Conservation (phyloP, 345 rosid genomes). For the Iberis pinnata region DNA sequence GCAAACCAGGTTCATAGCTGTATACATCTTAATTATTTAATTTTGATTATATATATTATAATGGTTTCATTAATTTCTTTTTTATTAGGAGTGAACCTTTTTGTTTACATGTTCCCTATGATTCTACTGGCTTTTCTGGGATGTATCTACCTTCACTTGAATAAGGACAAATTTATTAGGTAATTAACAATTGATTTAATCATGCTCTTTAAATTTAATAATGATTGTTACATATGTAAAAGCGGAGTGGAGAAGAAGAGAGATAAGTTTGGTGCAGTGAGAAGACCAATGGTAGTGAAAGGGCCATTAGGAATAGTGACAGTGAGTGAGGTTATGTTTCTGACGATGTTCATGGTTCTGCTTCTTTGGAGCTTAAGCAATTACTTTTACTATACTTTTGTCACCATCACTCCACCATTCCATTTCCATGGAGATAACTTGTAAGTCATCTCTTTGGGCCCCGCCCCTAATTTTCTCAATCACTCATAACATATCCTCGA, state of each 20-base stretch:
- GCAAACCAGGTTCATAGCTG: constrained; percentile 14
- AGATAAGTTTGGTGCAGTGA: constrained; percentile 22
- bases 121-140: constrained; percentile 51
- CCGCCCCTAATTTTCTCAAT: too few relatives aligned
- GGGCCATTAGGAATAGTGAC: constrained; percentile 82
- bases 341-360: constrained; percentile 59
- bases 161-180: background rate
- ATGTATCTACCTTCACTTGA: constrained; percentile 49
- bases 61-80: background rate
- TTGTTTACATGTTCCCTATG: constrained; percentile 55
- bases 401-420: constrained; percentile 27
- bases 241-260: constrained; percentile 1
- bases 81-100: constrained; percentile 32
- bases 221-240: too few relatives aligned
- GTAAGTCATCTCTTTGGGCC: background rate
- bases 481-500: too few relatives aligned
- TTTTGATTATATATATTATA: too few relatives aligned
- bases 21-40: too few relatives aligned
- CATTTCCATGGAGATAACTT: background rate
- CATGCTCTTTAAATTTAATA: too few relatives aligned
- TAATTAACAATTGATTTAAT: too few relatives aligned
- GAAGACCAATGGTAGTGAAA: constrained; percentile 51
- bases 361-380: constrained; percentile 49
- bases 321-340: constrained; percentile 42
- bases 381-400: constrained; percentile 38